Base-by-base conservation (phyloP, 352 stramenopile genomes). In the Pythium periplocum region DNA sequence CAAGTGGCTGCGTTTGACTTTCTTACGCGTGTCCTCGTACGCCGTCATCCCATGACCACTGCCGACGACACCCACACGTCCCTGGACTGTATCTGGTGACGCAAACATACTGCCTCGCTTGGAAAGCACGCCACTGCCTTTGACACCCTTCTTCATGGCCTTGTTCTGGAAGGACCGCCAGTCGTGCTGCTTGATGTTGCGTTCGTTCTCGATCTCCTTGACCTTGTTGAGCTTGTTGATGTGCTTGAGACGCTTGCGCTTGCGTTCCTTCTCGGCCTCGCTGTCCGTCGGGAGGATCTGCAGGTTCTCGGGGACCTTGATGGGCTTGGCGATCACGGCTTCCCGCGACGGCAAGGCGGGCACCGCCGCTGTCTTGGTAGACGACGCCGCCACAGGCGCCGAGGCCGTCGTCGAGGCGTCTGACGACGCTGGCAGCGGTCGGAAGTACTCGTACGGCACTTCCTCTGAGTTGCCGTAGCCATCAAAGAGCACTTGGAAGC, bases 381-480 rank as follows among this genome's bases (percentile, higher is more conserved):
- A 41, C 42, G 43, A 30, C 4, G 43, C 32, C 2, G 51, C 36
- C 17, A 38, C 35, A 6, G 53, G 26, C 8, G 54, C 50, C 3
- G 51, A 44, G 8, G 8, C 4, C 8, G 51, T 48, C n/a, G 53
- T 53, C 4, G 45, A 10, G 26, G 35, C 39, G 17, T 35, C 12
- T 7, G 34, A 32, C 17, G 48, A 30, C n/a, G 53, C 43, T 26
- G 41, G 31, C 32, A 73, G 3, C 10, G 67, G 58, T 6, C 62
- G 73, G 54, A 97, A 61, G 72, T 96, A 97, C 67, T 95, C 85
- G 43, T 86, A 90, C 30, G 88, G 88, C 38, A 97, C 83, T 63
- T 96, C 88, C 57, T 96, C 88, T 44, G 75, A 82, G 66, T 96
- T 96, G 53, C 86, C 86, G 57, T 96, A 97, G 42, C 81, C 74